Base-by-base conservation (phyloP, 2,329 filamentous ascomycete genomes). In the Diplodia intermedia region DNA sequence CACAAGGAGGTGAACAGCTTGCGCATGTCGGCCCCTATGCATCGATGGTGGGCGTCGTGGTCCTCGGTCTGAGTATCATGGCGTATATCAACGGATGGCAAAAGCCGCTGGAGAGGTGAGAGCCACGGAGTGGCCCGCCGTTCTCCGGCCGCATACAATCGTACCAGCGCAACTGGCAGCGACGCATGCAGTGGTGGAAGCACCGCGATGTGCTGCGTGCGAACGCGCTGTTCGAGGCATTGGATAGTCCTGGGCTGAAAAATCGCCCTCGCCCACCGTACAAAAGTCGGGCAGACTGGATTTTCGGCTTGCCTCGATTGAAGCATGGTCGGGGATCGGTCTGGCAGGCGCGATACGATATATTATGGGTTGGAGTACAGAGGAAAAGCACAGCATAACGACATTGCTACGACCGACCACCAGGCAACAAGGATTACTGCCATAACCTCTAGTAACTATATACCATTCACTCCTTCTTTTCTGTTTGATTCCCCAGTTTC, bases 81-180 rank as follows among this genome's bases (percentile, higher is more conserved):
- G 75, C 77, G 36, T 79, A 76, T 72, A 73, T 80, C 52, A 80
- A 80, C 67, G 78, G 79, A 55, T 82, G 81, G 75, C 79, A 80
- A 40, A 82, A 81, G 31, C 66, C 66, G 69, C 75, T 79, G 18
- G 81, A 83, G 67, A 76, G 81, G 70, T 83, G 80, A 82, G 47
- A 52, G 26, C n/a, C 20, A 49, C 18, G 2, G 8, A 15, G 14
- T 40, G 29, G 38, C 53, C 31, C 12, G 29, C n/a, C 38, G 18
- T 15, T 20, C 53, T 57, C 40, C 36, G n/a, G 33, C 52, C 36
- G n/a, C 43, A 40, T 29, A 11, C 9, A n/a, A 49, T 20, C 12
- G 38, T 50, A 53, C 57, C 40, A 36, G 20, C n/a, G 40, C 33
- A 23, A 38, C n/a, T 4, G 38, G 23, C 38, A n/a, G 49, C 31